Evolutionary conservation across 1,284 basidiomycete genomes (phyloP).

Genomic region (Moesziomyces parantarcticus): DNA sequence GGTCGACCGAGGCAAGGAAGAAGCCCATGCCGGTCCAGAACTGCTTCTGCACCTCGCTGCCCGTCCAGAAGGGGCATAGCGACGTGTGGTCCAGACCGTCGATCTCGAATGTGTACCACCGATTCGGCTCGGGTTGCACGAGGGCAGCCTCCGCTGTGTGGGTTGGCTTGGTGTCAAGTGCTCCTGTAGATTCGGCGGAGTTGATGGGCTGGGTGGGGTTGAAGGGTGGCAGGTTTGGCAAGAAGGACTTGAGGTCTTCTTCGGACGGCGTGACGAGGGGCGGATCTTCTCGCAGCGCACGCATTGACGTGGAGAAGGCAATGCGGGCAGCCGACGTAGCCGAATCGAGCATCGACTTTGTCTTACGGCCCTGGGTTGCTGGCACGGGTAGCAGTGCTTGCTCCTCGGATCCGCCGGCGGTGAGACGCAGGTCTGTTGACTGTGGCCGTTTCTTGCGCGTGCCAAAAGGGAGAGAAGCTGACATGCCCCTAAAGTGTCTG

Average conservation of each 20-base stretch:
- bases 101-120: constrained; percentile 46
- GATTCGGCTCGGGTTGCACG: constrained; percentile 23
- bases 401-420: background rate
- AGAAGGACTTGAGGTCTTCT: constrained; percentile 24
- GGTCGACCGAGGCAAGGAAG: constrained; percentile 41
- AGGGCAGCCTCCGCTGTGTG: constrained; percentile 1
- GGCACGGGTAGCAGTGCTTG: constrained; percentile 9
- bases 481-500: constrained; percentile 29
- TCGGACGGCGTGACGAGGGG: constrained; percentile 28
- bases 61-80: constrained; percentile 51
- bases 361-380: constrained; percentile 5
- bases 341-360: constrained; percentile 12
- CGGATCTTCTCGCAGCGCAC: constrained; percentile 21
- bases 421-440: constrained; percentile 3
- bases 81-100: constrained; percentile 34
- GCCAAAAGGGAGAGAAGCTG: constrained; percentile 12
- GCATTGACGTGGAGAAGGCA: constrained; percentile 26
- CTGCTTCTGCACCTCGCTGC: constrained; percentile 41
- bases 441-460: constrained; percentile 12
- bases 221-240: constrained; percentile 7
- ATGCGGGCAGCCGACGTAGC: constrained; percentile 12
- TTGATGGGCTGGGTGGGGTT: background rate
- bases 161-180: background rate
- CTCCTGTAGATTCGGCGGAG: too few relatives aligned
- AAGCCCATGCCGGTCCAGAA: constrained; percentile 50